Base-by-base conservation (phyloP, 164 flowering plant genomes). In the Vitis cinerea region DNA sequence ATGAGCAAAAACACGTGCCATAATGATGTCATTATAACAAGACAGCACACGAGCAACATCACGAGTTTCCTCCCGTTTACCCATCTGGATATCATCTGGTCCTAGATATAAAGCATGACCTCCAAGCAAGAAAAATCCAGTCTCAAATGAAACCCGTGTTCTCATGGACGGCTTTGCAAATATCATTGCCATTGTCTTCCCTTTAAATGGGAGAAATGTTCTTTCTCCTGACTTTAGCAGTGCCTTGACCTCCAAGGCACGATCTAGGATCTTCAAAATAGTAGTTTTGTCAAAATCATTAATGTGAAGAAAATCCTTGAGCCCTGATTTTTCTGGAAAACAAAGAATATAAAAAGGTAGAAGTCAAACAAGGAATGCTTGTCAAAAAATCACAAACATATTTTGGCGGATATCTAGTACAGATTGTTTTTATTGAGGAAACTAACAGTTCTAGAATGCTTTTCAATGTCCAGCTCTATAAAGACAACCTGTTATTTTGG, bases 131-230 rank as follows among this genome's bases (percentile, higher is more conserved):
- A 70, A 85, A 75, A 95, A 93, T 7, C 99, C 99, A 44, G 97
- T 90, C 83, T 95, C 99, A 78, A 95, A 95, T 51, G 99, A 95
- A 74, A 93, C 97, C 61, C 97, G 81, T 30, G 98, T 95, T 77
- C 99, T 87, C 98, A 95, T 93, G 49, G 97, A 95, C 54, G 99
- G 99, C 82, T 95, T 91, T 63, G 99, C 90, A 81, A 95, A 95
- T 47, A 95, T 93, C 98, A 95, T 95, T 2, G 99, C 92, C 98
- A 95, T 90, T n/a, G 97, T 77, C 83, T 93, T 95, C 71, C 98
- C 98, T 70, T 91, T 87, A 71, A 93, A 91, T 63, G 99, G 99
- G 59, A 81, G 94, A 75, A 77, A 91, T 37, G 91, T 68, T 80
- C 88, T 81, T 8, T 95, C 97, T 50, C 98, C 99, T 65, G 98